Conservation (phyloP, 306 rosid genomes). For the Fragaria ananassa region DNA sequence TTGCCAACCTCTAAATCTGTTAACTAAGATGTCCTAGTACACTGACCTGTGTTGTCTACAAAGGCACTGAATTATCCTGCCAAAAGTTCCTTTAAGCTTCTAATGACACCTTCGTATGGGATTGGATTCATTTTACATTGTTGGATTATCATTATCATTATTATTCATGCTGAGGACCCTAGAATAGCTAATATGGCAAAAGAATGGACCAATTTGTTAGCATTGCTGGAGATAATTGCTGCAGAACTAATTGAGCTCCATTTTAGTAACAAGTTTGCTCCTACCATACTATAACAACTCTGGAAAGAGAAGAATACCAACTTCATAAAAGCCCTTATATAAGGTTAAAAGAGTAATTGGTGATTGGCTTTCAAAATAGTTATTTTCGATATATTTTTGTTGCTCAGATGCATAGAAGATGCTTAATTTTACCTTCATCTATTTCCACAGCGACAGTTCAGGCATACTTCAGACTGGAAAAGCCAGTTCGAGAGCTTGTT, state of each 20-base stretch:
- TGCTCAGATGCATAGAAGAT: not conserved
- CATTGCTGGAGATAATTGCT: not conserved
- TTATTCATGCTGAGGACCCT: not conserved
- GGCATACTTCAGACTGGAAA: conserved; percentile 73
- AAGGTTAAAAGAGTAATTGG: conserved; percentile 3
- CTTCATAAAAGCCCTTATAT: not conserved
- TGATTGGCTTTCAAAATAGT: not conserved
- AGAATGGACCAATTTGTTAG: not conserved
- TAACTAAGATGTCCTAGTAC: not conserved
- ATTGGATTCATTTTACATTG: not conserved
- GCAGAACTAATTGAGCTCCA: not conserved
- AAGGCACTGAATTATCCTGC: not conserved
- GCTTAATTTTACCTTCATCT: conserved; percentile 14
- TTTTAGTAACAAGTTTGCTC: not conserved
- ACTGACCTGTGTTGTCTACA: not conserved
- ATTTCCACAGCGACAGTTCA: conserved; percentile 79
- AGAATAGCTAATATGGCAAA: not conserved
- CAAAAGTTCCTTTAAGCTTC: not conserved
- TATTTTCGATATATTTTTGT: not conserved
- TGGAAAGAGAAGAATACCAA: not conserved
- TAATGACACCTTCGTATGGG: not conserved
- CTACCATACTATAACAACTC: not conserved
- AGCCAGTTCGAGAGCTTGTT: conserved; percentile 69
- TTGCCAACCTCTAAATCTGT: not conserved
- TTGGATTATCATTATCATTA: not conserved